phyloP scores from a whole-genome alignment of 805 yeast species.

The Metschnikowia peoriensis region DNA sequence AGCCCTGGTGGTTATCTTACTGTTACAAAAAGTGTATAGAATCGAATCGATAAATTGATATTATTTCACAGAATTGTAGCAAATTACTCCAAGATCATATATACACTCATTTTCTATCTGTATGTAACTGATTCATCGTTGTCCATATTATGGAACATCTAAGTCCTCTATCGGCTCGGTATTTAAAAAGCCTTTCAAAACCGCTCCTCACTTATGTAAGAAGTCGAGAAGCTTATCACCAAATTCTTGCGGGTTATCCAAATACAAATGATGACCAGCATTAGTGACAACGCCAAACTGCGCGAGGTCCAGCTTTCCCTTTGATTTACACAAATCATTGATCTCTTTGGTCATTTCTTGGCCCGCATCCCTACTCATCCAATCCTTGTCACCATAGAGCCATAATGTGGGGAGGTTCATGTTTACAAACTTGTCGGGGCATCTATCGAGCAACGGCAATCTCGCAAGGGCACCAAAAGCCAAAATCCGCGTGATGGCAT shows the following conservation, averaged over 20 bases:
- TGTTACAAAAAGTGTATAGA: background rate
- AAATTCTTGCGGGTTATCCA: constrained; percentile 47
- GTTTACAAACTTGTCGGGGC: constrained; percentile 40
- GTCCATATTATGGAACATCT: background rate
- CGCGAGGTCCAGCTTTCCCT: constrained; percentile 13
- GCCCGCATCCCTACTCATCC: constrained; percentile 71
- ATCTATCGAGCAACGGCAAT: constrained; percentile 55
- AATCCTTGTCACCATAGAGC: constrained; percentile 67
- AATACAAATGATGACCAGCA: constrained; percentile 56
- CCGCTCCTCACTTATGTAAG: constrained; percentile 16
- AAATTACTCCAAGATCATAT: no score
- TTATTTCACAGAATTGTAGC: background rate
- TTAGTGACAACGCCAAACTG: constrained; percentile 32
- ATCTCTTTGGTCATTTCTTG: constrained; percentile 25
- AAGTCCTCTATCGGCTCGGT: background rate
- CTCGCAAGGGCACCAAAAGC: constrained; percentile 62
- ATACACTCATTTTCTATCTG: background rate
- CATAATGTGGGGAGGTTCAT: constrained; percentile 49
- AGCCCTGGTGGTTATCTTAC: background rate
- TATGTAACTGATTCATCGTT: background rate
- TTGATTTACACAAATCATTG: constrained; percentile 12
- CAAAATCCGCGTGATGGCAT: constrained; percentile 56
- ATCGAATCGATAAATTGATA: background rate
- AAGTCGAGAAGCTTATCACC: constrained; percentile 32
- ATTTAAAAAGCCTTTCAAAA: background rate